Conservation (phyloP, 352 stramenopile genomes). For the Phytophthora citrophthora region DNA sequence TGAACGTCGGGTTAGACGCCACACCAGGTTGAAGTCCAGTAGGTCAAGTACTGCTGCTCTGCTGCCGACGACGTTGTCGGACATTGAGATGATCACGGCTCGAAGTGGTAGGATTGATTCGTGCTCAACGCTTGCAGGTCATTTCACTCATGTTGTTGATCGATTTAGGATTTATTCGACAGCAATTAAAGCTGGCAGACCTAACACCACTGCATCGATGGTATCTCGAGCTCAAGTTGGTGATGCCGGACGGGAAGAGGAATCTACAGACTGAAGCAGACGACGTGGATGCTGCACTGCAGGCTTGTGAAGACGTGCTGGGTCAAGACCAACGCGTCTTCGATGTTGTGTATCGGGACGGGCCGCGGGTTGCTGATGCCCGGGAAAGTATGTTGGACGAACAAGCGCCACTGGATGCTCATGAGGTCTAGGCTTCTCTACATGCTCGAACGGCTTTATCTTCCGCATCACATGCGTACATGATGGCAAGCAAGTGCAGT, state of each 20-base stretch:
- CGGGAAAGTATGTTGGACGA: conserved; percentile 41
- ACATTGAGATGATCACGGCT: conserved; percentile 28
- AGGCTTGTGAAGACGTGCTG: conserved; percentile 17
- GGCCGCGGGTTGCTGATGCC: conserved; percentile 35
- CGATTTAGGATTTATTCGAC: conserved; percentile 47
- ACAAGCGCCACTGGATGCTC: conserved; percentile 1
- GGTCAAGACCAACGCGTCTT: conserved; percentile 41
- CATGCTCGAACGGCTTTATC: conserved; percentile 28
- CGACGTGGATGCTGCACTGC: conserved; percentile 14
- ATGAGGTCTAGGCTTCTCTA: conserved; percentile 67
- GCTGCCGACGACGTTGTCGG: conserved; percentile 16
- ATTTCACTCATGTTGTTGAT: neutral
- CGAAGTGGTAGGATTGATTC: conserved; percentile 29
- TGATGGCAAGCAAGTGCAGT: neutral
- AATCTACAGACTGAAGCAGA: neutral
- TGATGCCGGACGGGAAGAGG: conserved; percentile 21
- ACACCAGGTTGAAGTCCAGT: neutral
- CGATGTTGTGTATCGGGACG: conserved; percentile 51
- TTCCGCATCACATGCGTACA: conserved; percentile 48
- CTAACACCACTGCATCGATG: conserved; percentile 49
- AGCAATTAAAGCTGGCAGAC: conserved; percentile 32
- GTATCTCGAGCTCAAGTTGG: conserved; percentile 49
- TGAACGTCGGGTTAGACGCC: conserved; percentile 20
- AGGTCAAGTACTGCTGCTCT: neutral
- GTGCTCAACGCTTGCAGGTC: neutral